phyloP scores from a whole-genome alignment of 2,329 filamentous ascomycete species.

The Rhynchosporium secalis region DNA sequence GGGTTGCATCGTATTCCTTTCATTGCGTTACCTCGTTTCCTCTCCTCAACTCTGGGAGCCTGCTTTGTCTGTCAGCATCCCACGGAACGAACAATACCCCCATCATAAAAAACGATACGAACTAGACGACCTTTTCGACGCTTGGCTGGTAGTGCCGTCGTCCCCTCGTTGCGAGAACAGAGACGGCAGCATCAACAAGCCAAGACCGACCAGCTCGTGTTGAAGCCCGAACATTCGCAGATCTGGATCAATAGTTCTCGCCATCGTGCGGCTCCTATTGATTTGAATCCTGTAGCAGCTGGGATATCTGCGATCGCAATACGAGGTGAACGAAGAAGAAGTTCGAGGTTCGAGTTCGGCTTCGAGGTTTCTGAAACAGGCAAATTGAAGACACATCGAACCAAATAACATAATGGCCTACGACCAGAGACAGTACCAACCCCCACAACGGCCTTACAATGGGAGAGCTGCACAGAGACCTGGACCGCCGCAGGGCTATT shows the following conservation, averaged over 20 bases:
- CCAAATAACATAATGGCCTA: slow-evolving; percentile 36
- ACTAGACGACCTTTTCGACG: slow-evolving; percentile 14
- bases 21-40: neutral
- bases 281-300: slow-evolving; percentile 8
- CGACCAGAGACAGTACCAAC: slow-evolving; percentile 38
- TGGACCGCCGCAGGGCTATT: slow-evolving; percentile 34
- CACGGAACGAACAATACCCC: neutral
- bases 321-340: slow-evolving; percentile 6
- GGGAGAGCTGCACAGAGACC: slow-evolving; percentile 35
- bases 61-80: slow-evolving; percentile 8
- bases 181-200: neutral
- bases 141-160: neutral
- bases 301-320: neutral
- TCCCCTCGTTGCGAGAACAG: slow-evolving; percentile 7
- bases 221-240: neutral
- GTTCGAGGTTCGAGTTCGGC: neutral
- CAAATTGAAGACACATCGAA: neutral
- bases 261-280: slow-evolving; percentile 9
- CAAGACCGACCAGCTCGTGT: neutral
- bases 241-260: neutral
- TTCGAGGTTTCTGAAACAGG: slow-evolving; percentile 1
- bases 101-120: slow-evolving; percentile 4
- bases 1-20: slow-evolving; percentile 2
- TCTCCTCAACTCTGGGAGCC: neutral
- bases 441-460: slow-evolving; percentile 37